Evolutionary conservation across 345 rosid genomes (phyloP), one percentile per base, ranked within the genome.

Genomic region (Jatropha curcas): DNA sequence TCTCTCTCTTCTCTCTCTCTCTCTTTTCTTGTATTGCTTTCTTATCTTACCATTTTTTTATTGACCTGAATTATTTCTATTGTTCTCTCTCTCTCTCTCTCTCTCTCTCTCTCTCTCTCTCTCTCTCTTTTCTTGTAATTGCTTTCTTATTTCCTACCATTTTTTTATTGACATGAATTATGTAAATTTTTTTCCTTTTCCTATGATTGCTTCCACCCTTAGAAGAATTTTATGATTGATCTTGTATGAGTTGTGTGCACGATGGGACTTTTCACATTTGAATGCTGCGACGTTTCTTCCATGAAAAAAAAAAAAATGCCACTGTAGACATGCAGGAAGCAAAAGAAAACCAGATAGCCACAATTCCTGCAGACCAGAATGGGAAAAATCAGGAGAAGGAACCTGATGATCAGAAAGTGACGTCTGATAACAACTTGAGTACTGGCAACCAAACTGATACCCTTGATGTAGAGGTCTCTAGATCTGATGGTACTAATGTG

Each of bases 391-490:
- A 60, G 33, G 48, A 60, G 27, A 60, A 45, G 67, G 70, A 24
- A 60, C 53, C 52, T 53, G 22, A 53, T 61, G 60, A 55, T 71
- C 71, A 72, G 43, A 65, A 69, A 69, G 41, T 45, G 50, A 69
- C 33, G n/a, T 31, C 35, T 52, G 59, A 34, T 68, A 64, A 70
- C 52, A 35, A 69, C 41, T 56, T 59, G 39, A 57, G 52, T 28
- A 10, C 45, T 41, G 68, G 55, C 22, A 41, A 12, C 65, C 67
- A 48, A 56, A 43, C 37, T 74, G 55, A 72, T 59, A 41, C n/a
- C 57, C 14, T 20, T 3, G 28, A n/a, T 17, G 74, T 66, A 78
- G 77, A 75, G 71, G 70, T 69, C 73, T 80, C 66, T 74, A 63
- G 46, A 48, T 60, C 70, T 48, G 39, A 39, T 64, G 57, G 65